A percentile compares a stretch with the other conserved stretches of the same genome.
Evolutionary conservation across 805 yeast species (phyloP).

Genomic region (Kazachstania psychrophila): DNA sequence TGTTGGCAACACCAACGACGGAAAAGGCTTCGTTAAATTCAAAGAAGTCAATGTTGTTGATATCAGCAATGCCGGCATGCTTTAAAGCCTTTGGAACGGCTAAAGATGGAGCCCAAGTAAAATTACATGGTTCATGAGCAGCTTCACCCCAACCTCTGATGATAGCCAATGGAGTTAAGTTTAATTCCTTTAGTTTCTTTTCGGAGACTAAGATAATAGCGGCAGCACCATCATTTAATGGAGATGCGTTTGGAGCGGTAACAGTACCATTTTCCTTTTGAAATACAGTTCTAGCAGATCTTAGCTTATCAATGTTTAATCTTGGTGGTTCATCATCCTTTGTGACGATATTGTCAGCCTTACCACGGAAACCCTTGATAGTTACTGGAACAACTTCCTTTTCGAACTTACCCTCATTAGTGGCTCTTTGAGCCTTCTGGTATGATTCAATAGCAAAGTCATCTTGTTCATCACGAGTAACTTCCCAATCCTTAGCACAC

Average conservation of each 20-base stretch:
- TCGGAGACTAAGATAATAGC: constrained; percentile 85
- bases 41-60: constrained; percentile 71
- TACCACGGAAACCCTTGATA: constrained; percentile 83
- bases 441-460: constrained; percentile 78
- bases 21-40: constrained; percentile 98
- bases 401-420: constrained; percentile 69
- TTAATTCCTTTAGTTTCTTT: constrained; percentile 72
- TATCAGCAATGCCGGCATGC: constrained; percentile 56
- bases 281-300: constrained; percentile 87
- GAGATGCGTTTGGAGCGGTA: constrained; percentile 95
- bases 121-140: constrained; percentile 88
- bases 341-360: constrained; percentile 64
- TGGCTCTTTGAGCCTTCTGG: constrained; percentile 77
- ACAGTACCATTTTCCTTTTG: constrained; percentile 90
- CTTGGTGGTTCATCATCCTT: constrained; percentile 80
- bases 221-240: constrained; percentile 96
- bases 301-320: constrained; percentile 67
- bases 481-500: constrained; percentile 73
- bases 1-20: constrained; percentile 89
- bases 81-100: constrained; percentile 94
- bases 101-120: constrained; percentile 90
- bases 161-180: constrained; percentile 80
- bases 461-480: constrained; percentile 84
- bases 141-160: constrained; percentile 97
- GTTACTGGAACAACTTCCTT: constrained; percentile 81